A percentile compares a stretch with the other conserved stretches of the same genome.
Conservation (phyloP, 352 stramenopile species). For the Pythium brachiatum region DNA sequence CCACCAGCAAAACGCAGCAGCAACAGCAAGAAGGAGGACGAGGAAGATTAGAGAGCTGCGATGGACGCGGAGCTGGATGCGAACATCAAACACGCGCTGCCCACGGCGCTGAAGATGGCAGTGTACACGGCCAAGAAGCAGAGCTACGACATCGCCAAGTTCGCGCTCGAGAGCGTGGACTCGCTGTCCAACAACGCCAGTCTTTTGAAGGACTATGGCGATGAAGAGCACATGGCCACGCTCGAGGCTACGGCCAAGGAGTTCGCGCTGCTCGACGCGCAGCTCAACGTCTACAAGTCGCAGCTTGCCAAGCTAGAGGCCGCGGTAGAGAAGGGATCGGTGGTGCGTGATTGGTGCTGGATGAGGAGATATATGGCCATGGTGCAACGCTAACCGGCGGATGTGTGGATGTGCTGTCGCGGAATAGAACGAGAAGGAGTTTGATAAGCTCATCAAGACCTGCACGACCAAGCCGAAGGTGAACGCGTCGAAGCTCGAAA, state of each 20-base stretch:
- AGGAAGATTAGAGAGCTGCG: not conserved
- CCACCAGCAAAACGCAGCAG: no score
- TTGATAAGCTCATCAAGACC: slow-evolving; percentile 64
- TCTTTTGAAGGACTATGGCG: slow-evolving; percentile 62
- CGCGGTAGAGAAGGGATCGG: slow-evolving; percentile 42
- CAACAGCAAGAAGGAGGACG: not conserved
- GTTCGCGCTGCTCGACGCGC: slow-evolving; percentile 61
- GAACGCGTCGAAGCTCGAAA: slow-evolving; percentile 60
- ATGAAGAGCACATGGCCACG: slow-evolving; percentile 46
- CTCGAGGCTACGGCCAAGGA: slow-evolving; percentile 70
- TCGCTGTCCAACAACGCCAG: slow-evolving; percentile 63
- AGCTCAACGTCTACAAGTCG: slow-evolving; percentile 63
- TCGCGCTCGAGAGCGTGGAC: slow-evolving; percentile 62
- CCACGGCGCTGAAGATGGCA: slow-evolving; percentile 70
- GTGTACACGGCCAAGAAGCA: slow-evolving; percentile 76
- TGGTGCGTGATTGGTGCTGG: slow-evolving; percentile 25
- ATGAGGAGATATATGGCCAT: not conserved
- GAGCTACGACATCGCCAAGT: slow-evolving; percentile 71
- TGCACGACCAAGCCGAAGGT: slow-evolving; percentile 48
- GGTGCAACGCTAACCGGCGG: not conserved
- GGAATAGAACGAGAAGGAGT: slow-evolving; percentile 38
- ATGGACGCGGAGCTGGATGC: slow-evolving; percentile 63
- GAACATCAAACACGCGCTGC: slow-evolving; percentile 59
- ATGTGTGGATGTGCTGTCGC: not conserved
- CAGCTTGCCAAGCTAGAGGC: slow-evolving; percentile 66